Conservation (phyloP, 1,284 basidiomycete species). For the Boletus mariae region DNA sequence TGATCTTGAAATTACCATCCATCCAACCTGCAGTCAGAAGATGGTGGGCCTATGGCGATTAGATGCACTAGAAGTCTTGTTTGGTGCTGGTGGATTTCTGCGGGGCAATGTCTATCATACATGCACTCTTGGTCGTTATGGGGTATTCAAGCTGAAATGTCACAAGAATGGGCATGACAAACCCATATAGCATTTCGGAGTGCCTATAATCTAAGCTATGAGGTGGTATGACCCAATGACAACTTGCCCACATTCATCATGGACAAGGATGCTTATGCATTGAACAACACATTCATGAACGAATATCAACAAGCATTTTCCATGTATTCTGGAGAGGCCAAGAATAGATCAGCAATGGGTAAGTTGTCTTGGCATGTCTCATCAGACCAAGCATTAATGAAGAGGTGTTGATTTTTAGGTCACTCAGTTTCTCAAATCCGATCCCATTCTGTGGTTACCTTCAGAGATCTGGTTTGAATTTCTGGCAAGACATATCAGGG, state of each 20-base stretch:
- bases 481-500: too few species aligned
- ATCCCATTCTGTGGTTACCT: too few species aligned
- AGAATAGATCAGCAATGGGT: too few species aligned
- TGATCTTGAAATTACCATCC: background rate
- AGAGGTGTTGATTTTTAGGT: too few species aligned
- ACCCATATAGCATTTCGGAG: constrained; percentile 11
- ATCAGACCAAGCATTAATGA: too few species aligned
- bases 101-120: constrained; percentile 4
- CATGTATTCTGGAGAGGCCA: background rate
- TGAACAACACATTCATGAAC: background rate
- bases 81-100: constrained; percentile 3
- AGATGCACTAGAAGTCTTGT: constrained; percentile 7
- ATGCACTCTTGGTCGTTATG: constrained; percentile 9
- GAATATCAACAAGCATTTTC: background rate
- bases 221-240: constrained; percentile 5
- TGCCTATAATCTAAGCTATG: constrained; percentile 14
- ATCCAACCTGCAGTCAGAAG: background rate
- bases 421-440: too few species aligned
- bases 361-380: too few species aligned
- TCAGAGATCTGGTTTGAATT: too few species aligned
- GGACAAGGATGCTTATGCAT: background rate
- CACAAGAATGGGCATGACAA: background rate
- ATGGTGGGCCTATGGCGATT: constrained; percentile 11
- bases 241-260: constrained; percentile 1
- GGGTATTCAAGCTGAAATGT: constrained; percentile 10